Percentiles rank a stretch among this genome's conserved stretches.
Conservation (phyloP, 257 asterid genomes). For the Ilex aquifolium region DNA sequence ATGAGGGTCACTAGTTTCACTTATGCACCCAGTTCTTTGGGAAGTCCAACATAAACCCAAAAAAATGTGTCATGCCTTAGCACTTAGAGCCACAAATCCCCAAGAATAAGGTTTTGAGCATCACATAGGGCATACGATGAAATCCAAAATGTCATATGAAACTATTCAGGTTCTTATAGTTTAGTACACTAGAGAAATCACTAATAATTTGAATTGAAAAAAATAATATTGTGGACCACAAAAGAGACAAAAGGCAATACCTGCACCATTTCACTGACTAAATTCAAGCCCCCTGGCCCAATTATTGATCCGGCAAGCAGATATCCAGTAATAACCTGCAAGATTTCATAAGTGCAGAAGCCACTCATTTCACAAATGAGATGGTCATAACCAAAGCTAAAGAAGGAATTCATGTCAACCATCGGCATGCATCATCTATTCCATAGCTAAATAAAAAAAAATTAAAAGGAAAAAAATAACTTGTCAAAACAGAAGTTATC, state of each 20-base stretch:
- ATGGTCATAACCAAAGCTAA: too few species aligned
- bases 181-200: not conserved
- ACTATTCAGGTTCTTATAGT: not conserved
- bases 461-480: constrained; percentile 4
- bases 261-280: constrained; percentile 88
- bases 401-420: constrained; percentile 13
- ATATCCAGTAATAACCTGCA: constrained; percentile 86
- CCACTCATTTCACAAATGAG: not conserved
- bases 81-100: not conserved
- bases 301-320: constrained; percentile 78
- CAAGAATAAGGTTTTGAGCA: not conserved
- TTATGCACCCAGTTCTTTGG: too few species aligned
- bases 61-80: not conserved
- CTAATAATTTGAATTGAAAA: constrained; percentile 2
- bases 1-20: not conserved
- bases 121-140: not conserved
- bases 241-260: constrained; percentile 33
- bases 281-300: constrained; percentile 85
- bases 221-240: not conserved
- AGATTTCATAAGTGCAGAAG: constrained; percentile 18
- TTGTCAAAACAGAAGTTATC: too few species aligned
- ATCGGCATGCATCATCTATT: constrained; percentile 10
- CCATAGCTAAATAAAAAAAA: constrained; percentile 11
- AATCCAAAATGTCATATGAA: not conserved
- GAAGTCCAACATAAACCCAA: not conserved